Percentiles rank a stretch among this genome's conserved stretches.
These are phyloP conservation scores for Arachnomyces sp. DNA, from an alignment of 2,329 filamentous ascomycete species.

Conservation along the genomic window DNA sequence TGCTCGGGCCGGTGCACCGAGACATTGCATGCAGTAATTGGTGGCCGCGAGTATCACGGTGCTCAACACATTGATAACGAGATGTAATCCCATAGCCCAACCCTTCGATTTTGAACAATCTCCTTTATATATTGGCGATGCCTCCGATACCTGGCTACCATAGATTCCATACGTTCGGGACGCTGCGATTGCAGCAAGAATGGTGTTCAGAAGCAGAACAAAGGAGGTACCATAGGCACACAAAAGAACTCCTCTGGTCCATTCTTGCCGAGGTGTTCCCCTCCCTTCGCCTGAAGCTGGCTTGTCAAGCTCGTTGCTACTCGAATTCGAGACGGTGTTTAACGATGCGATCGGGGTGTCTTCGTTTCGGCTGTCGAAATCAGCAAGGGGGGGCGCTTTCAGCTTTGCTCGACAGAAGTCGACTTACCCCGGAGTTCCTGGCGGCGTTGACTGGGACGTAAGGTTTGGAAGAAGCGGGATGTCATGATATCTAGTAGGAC, in stretches of 20 bases:
- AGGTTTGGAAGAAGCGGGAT: no score
- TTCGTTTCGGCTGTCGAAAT: no score
- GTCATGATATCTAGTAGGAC: no score
- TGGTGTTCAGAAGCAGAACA: slow-evolving; percentile 10
- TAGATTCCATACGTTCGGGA: neutral
- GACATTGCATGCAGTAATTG: slow-evolving; percentile 31
- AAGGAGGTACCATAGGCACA: slow-evolving; percentile 4
- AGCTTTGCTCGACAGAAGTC: no score
- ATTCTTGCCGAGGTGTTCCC: no score
- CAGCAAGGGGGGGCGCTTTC: no score
- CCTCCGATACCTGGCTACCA: neutral
- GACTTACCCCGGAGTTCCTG: no score
- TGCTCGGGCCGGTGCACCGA: slow-evolving; percentile 11
- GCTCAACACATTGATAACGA: slow-evolving; percentile 28
- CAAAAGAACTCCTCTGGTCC: slow-evolving; percentile 5
- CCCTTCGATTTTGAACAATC: slow-evolving; percentile 7
- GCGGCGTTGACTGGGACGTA: no score
- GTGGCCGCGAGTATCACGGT: slow-evolving; percentile 24
- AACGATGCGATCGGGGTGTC: no score
- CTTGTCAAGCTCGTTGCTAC: no score
- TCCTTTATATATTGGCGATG: slow-evolving; percentile 6
- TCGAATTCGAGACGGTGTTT: no score
- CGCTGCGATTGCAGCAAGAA: slow-evolving; percentile 4
- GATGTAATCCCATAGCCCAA: slow-evolving; percentile 19
- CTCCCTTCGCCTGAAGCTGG: no score